Base-by-base conservation (phyloP, 345 rosid genomes). In the Brassica juncea region DNA sequence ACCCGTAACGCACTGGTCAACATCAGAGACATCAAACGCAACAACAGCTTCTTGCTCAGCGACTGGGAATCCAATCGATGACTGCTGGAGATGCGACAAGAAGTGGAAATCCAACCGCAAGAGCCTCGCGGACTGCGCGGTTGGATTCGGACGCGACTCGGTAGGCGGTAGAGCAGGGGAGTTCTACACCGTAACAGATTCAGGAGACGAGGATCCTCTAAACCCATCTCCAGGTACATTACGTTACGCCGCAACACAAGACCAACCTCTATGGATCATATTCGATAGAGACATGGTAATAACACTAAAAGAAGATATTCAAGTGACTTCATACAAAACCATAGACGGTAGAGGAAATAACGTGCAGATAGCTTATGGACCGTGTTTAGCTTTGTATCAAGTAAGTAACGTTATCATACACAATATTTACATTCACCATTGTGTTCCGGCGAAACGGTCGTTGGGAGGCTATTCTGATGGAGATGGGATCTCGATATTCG, bases 121-220 rank as follows among this genome's bases (percentile, higher is more conserved):
- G 55, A 47, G 16, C 77, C 82, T 90, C 6, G 91, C 91, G 1
- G 88, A 87, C 62, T 90, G 92, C 9, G 91, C 83, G 12, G 83
- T 87, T 66, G 94, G 94, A 67, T 90, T 90, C 5, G 91, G 94
- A n/a, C 86, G 87, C 54, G 78, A 89, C 49, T 85, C 94, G 0
- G 72, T 77, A 8, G 94, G 94, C 2, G 94, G 94, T 12, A 76
- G 84, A 70, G 88, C 84, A 7, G 94, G 94, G 1, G 85, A 84
- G 4, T 27, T 82, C 52, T 90, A 90, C 61, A 64, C 81, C 0
- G 91, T 90, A 1, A 85, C 77, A 1, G 71, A 82, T 42, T 65
- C 89, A 2, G 44, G 44, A 32, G 70, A 79, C 2, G 85, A 87
- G 10, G 83, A 87, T 60, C 82, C 89, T 0, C 68, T 55, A 37